Base-by-base conservation (phyloP, 192 early-diverging fungal genomes). In the Podila verticillata region DNA sequence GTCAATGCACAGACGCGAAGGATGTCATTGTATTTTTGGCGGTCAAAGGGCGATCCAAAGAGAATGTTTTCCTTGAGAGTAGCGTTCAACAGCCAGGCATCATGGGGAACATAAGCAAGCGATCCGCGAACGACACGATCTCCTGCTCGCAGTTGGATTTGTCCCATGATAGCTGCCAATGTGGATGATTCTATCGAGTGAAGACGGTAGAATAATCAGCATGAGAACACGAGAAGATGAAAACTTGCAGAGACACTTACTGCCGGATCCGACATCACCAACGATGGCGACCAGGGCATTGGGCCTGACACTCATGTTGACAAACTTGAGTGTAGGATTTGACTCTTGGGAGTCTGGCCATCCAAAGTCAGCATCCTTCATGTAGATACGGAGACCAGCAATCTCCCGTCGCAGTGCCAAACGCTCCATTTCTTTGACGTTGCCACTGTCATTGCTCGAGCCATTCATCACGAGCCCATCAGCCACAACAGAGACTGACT, bases 31-130 rank as follows among this genome's bases (percentile, higher is more conserved):
- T 92, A 95, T 15, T 70, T 81, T 58, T 70, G 62, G 20, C 70
- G 67, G 57, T 97, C 87, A 49, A 84, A 90, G 1, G 74, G 59
- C 8, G 84, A 87, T 0, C 95, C 94, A 84, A 97, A 95, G 31
- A 95, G 48, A 83, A 96, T 90, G 68, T 97, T 97, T 8, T 91
- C 90, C 22, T 89, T 86, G n/a, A 96, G 75, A 1, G 93, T 91
- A 3, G 86, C 75, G 73, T 93, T 94, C 57, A 93, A 70, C 8
- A 94, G 66, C 91, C 93, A 94, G 0, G 89, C 89, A 68, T 89
- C 88, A 67, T 93, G 92, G 17, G 88, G 85, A 36, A 90, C 85
- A 84, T 90, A 92, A 15, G 86, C 85, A 4, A 88, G 82, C 35
- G 84, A 84, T 19, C 92, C 91, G 67, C 82, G 85, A 51, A 93